Base-by-base conservation (phyloP, 2,329 filamentous ascomycete genomes). In the Fusarium transvaalense region DNA sequence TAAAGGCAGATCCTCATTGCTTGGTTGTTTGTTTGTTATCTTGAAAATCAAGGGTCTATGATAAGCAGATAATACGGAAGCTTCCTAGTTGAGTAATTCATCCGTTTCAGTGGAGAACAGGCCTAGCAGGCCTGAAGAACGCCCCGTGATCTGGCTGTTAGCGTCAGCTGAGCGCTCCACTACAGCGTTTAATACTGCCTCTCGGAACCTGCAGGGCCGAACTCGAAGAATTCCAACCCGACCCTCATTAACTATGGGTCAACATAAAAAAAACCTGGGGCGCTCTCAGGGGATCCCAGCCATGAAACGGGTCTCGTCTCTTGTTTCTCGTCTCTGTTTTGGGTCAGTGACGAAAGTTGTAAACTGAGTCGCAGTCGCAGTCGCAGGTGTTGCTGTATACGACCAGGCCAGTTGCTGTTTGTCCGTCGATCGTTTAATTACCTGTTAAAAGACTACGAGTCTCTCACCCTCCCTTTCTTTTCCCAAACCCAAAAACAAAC, bases 301-400 rank as follows among this genome's bases (percentile, higher is more conserved):
- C 29, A 35, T 51, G 47, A 51, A 51, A 51, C 47, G 34, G 34
- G 47, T 27, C 46, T 38, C 46, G 46, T 50, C 46, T 50, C 46
- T 50, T 27, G 23, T 37, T 50, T 50, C 47, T 50, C 47, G 47
- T 50, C 47, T 50, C 47, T 50, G 47, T 51, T 51, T 39, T 51
- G 47, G 34, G 47, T 51, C 47, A 51, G 47, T 38, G 47, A 51
- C 47, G 47, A 51, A 51, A 29, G 42, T 51, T 51, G 47, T 39
- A 6, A 51, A 38, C 15, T 23, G 17, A 51, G 47, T 51, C 23
- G 23, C 13, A 37, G 32, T n/a, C 6, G 23, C 6, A 51, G 47
- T 51, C 23, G 23, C 13, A 37, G 32, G 25, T 25, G 23, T 25
- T 45, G n/a, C n/a, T n/a, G n/a, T n/a, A 45, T 45, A 45, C 42